These are phyloP conservation scores for Beauveria varroae DNA, from an alignment of 2,329 filamentous ascomycete genomes.

Conservation along the genomic window DNA sequence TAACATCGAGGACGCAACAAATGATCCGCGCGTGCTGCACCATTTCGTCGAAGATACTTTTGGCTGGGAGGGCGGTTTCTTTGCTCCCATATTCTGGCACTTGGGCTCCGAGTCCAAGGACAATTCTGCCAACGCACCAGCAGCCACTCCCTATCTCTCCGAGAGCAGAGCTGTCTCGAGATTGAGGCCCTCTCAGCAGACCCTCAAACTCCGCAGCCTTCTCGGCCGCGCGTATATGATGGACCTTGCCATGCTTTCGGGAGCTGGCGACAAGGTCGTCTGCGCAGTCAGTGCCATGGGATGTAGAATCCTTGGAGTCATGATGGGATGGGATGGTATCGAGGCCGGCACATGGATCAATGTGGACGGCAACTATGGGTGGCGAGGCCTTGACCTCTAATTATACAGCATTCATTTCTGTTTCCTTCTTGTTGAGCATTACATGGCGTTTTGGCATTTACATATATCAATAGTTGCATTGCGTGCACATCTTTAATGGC, in stretches of 20 bases:
- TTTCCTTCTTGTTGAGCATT: slow-evolving; percentile 11
- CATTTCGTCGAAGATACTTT: slow-evolving; percentile 68
- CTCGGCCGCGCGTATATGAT: slow-evolving; percentile 76
- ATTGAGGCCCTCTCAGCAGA: slow-evolving; percentile 38
- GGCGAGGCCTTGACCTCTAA: slow-evolving; percentile 31
- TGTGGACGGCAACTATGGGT: slow-evolving; percentile 63
- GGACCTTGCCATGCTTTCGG: slow-evolving; percentile 67
- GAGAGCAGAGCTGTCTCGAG: slow-evolving; percentile 20
- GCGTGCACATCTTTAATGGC: background rate
- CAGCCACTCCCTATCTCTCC: slow-evolving; percentile 17
- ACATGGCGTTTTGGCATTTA: slow-evolving; percentile 11
- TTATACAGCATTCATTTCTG: slow-evolving; percentile 21
- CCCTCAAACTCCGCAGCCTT: slow-evolving; percentile 62
- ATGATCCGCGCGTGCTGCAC: slow-evolving; percentile 44
- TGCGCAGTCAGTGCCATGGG: slow-evolving; percentile 68
- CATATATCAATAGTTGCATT: background rate
- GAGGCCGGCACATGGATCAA: slow-evolving; percentile 61
- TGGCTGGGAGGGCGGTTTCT: slow-evolving; percentile 88
- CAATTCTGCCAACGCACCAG: slow-evolving; percentile 28
- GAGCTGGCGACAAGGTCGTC: slow-evolving; percentile 61
- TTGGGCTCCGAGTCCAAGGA: slow-evolving; percentile 48
- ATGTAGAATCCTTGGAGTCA: slow-evolving; percentile 71
- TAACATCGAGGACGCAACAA: slow-evolving; percentile 31
- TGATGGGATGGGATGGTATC: slow-evolving; percentile 79
- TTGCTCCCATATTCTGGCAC: slow-evolving; percentile 72